Evolutionary conservation across 1,139 yeast species (phyloP).

Genomic region (Blastobotrys arbuscula): DNA sequence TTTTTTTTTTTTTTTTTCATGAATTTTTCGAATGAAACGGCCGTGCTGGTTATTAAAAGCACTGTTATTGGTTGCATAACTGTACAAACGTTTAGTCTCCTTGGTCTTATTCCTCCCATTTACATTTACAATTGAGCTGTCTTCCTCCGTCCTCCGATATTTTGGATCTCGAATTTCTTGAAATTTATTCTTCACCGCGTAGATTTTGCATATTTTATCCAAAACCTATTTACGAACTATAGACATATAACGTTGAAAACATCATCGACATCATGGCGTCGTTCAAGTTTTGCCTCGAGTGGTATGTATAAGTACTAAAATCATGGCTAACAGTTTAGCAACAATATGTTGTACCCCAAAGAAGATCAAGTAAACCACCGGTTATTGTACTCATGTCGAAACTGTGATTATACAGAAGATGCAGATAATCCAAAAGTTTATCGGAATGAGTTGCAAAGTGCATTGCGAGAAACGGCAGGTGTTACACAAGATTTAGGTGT

Average conservation of each 20-base stretch:
- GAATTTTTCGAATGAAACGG: background rate
- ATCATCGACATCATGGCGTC: slow-evolving; percentile 55
- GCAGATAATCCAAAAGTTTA: slow-evolving; percentile 88
- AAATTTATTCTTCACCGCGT: background rate
- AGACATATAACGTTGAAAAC: background rate
- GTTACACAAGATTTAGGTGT: slow-evolving; percentile 94
- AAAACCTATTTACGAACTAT: background rate
- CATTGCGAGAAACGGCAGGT: slow-evolving; percentile 90
- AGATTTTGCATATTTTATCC: background rate
- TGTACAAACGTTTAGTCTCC: slow-evolving; percentile 6
- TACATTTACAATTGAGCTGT: no score
- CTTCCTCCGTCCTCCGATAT: background rate
- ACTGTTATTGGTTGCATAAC: slow-evolving; percentile 1
- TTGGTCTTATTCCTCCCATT: background rate
- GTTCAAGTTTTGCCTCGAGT: slow-evolving; percentile 87
- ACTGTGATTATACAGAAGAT: slow-evolving; percentile 88
- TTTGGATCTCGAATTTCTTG: background rate
- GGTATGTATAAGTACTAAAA: slow-evolving; percentile 36
- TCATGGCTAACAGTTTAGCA: slow-evolving; percentile 37
- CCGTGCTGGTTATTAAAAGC: background rate
- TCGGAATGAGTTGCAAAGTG: slow-evolving; percentile 86
- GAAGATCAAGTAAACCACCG: slow-evolving; percentile 73
- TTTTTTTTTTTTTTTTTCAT: background rate
- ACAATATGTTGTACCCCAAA: slow-evolving; percentile 97
- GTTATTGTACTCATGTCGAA: slow-evolving; percentile 86